Evolutionary conservation across 495 filamentous ascomycete genomes (phyloP).

Genomic region (Daldinia vernicosa): DNA sequence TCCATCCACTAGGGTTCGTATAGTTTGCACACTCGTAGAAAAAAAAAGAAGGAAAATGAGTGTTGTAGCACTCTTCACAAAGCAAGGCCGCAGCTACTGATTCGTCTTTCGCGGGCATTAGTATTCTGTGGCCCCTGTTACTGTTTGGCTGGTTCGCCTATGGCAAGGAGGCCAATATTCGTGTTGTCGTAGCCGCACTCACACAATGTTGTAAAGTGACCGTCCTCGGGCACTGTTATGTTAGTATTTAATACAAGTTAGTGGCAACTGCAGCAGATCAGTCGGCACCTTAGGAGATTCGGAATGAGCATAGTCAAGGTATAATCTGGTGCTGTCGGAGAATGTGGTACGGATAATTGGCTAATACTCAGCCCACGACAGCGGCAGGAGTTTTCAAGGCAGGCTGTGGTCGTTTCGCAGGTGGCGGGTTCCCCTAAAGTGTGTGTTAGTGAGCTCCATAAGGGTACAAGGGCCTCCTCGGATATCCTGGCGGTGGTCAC

Average conservation of each 20-base stretch:
- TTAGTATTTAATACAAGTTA: slow-evolving; percentile 34
- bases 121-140: slow-evolving; percentile 6
- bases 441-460: slow-evolving; percentile 43
- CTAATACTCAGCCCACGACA: slow-evolving; percentile 47
- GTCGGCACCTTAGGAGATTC: slow-evolving; percentile 31
- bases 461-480: slow-evolving; percentile 37
- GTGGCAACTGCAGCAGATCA: slow-evolving; percentile 32
- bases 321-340: not conserved
- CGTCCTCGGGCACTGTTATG: slow-evolving; percentile 12
- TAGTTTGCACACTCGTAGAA: not conserved
- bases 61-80: not conserved
- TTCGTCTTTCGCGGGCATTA: slow-evolving; percentile 6
- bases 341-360: not conserved
- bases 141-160: slow-evolving; percentile 14
- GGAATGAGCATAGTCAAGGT: slow-evolving; percentile 3
- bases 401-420: slow-evolving; percentile 48
- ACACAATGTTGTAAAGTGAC: slow-evolving; percentile 23
- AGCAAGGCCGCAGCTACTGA: not conserved
- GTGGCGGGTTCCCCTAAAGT: slow-evolving; percentile 44
- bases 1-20: not conserved
- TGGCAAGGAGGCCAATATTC: slow-evolving; percentile 1
- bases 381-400: slow-evolving; percentile 48
- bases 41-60: not conserved
- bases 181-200: slow-evolving; percentile 16
- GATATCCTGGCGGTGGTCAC: slow-evolving; percentile 39